Evolutionary conservation across 306 rosid genomes (phyloP).

Genomic region (Cicer cuneatum): DNA sequence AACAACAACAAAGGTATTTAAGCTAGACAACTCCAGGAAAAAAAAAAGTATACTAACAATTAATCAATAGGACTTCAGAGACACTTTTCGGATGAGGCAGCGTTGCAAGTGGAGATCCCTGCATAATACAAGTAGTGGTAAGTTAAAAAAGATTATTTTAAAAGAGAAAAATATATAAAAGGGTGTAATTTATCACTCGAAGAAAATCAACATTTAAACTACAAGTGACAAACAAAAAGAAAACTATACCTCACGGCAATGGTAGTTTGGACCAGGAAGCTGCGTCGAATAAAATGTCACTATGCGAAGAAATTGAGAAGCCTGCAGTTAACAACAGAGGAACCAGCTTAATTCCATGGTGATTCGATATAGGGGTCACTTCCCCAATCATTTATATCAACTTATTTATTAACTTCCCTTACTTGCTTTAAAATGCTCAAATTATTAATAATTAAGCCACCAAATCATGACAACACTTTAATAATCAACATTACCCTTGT

Average conservation of each 20-base stretch:
- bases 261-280: constrained; percentile 99
- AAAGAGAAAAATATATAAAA: not conserved
- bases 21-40: constrained; percentile 17
- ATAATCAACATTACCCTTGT: not conserved
- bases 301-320: constrained; percentile 84
- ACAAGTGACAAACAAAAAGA: not conserved
- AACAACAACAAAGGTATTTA: not conserved
- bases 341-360: constrained; percentile 10
- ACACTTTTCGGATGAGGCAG: constrained; percentile 80
- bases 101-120: constrained; percentile 91
- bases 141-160: not conserved
- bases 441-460: constrained; percentile 6
- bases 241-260: constrained; percentile 88
- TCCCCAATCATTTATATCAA: not conserved
- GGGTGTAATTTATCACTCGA: not conserved
- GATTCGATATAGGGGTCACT: not conserved
- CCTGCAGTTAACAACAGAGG: constrained; percentile 57
- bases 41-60: constrained; percentile 59
- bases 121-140: constrained; percentile 26
- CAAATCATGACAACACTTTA: not conserved
- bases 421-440: not conserved
- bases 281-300: constrained; percentile 95
- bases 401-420: not conserved
- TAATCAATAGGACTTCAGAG: constrained; percentile 74
- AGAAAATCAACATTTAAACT: constrained; percentile 14